Base-by-base conservation (phyloP, 257 asterid species). In the Osmanthus fragrans region DNA sequence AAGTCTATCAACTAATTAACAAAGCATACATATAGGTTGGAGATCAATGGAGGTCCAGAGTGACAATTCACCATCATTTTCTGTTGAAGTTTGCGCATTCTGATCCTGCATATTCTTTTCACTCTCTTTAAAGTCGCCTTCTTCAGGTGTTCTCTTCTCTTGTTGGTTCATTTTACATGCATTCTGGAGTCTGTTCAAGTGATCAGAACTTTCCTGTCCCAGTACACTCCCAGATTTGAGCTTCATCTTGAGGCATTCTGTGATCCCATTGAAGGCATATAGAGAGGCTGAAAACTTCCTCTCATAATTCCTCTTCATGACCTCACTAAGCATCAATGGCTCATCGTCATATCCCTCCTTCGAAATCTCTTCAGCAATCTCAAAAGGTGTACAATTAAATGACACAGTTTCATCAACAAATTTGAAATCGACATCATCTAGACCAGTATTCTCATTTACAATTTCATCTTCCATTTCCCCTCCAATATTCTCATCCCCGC, bases 31-130 rank as follows among this genome's bases (percentile, higher is more conserved):
- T 4, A 85, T 83, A 15, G 89, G 73, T 30, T 87, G 85, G 33
- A 87, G 86, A 77, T 80, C 90, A 16, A 87, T 82, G 29, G 87
- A 87, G 71, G 73, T 85, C 91, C 89, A 83, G 11, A 85, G 66
- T 29, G 81, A 80, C 19, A 76, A 73, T 37, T 87, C 89, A 72
- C 82, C 86, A 45, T 84, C 89, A 7, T 78, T 82, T 37, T 83
- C 88, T 63, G 73, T 3, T 76, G 73, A 40, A 33, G 39, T 8
- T 13, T 60, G 39, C 49, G n/a, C 69, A 19, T 64, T 47, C 16
- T 71, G 63, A 29, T 37, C 72, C 29, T 32, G 29, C 65, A 56
- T 56, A 56, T 7, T 56, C 27, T n/a, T 56, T 39, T 78, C 72
- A 15, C 70, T 49, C 80, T 65, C 23, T 3, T 4, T 21, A 8